A percentile compares a stretch with the other conserved stretches of the same genome.
phyloP scores from a whole-genome alignment of 2,329 filamentous ascomycete genomes.

The Colletotrichum horii region DNA sequence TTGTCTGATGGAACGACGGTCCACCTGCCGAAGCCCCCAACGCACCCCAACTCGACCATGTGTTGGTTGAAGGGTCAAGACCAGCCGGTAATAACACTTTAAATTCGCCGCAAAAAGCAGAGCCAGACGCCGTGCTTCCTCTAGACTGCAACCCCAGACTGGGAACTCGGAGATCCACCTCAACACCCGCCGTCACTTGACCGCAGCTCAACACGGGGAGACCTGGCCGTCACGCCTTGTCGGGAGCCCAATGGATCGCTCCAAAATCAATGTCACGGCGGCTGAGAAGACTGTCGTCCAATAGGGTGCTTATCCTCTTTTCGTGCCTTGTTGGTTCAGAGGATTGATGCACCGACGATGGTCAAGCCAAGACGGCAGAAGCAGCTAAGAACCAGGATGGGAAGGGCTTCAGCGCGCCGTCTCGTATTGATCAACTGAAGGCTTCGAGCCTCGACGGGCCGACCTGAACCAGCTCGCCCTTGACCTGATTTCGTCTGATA shows the following conservation, averaged over 20 bases:
- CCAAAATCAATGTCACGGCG: background rate
- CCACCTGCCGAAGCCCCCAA: conserved; percentile 6
- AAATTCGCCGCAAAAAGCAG: background rate
- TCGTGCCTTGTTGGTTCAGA: background rate
- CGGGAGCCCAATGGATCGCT: background rate
- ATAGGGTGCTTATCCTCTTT: background rate
- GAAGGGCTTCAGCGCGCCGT: background rate
- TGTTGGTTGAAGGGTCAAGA: background rate
- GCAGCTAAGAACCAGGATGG: background rate
- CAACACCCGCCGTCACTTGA: background rate
- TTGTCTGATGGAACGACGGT: conserved; percentile 6
- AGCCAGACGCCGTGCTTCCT: background rate
- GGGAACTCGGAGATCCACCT: background rate
- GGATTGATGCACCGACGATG: background rate
- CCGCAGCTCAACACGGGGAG: background rate
- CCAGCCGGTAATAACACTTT: background rate
- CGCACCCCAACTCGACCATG: background rate
- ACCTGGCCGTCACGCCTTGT: background rate
- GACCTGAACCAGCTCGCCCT: background rate
- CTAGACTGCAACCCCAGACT: background rate
- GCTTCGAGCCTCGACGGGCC: background rate
- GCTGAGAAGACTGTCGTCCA: background rate
- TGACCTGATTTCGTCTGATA: background rate
- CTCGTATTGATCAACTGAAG: background rate
- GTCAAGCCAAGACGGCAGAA: conserved; percentile 1